Evolutionary conservation across 108 stramenopile species (phyloP), one percentile per base, ranked within the genome.

Genomic region (Poteriospumella lacustris): DNA sequence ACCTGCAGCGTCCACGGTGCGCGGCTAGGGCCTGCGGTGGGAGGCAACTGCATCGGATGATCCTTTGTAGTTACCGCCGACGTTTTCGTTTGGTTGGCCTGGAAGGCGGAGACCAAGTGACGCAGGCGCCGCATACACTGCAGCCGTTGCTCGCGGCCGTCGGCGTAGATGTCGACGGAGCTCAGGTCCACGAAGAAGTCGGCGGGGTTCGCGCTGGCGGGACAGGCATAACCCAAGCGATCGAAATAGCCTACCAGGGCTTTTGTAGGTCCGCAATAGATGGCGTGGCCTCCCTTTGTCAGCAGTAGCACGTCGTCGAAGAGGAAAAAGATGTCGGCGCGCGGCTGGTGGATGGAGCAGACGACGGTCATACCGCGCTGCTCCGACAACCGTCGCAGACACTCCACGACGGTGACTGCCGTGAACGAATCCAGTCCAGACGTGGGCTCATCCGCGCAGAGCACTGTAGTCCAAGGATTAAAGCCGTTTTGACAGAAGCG

Each of bases 361-460:
- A 76, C 67, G 12, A 38, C 52, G 1, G 91, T 90, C 28, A 92
- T 87, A 52, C 89, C 72, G 33, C 88, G 79, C 47, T 89, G 80
- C 42, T 79, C 79, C 19, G 87, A 86, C 0, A 90, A 76, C 0
- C 79, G 59, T 28, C 76, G 39, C 29, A 94, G 88, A 0, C 88
- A 76, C 5, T 29, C 75, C 24, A 92, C 82, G 36, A 94, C 91
- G 44, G 82, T 87, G 42, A 87, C 88, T 34, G 88, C 87, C 0
- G 58, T 60, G 64, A 89, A 88, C n/a, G 82, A 43, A 59, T 88
- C 91, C 31, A 94, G 82, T 28, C 93, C 93, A 0, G 90, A 88
- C 1, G 92, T 94, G 1, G 64, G 81, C 36, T 91, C 89, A 67
- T 94, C 93, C 64, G 90, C 91, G 38, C 87, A 89, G 39, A 92